phyloP scores from a whole-genome alignment of 2,329 filamentous ascomycete genomes.

The Akanthomyces muscarius region DNA sequence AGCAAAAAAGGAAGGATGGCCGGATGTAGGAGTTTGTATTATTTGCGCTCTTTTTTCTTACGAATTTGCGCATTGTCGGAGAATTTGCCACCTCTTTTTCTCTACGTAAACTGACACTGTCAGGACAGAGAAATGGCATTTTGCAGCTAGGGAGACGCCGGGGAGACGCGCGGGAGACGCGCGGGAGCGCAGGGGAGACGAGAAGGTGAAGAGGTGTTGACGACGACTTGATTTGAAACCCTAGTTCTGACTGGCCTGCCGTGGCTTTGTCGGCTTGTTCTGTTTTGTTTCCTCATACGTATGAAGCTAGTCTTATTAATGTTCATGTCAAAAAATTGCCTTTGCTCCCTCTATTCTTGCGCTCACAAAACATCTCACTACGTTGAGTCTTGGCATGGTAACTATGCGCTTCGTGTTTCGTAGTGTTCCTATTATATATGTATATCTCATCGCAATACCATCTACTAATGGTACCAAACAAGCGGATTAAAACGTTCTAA shows the following conservation, averaged over 20 bases:
- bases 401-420: neutral
- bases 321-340: neutral
- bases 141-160: neutral
- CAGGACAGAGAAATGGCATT: neutral
- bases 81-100: neutral
- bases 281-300: neutral
- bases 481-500: neutral
- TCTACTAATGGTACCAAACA: neutral
- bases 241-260: neutral
- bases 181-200: neutral
- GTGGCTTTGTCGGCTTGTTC: neutral
- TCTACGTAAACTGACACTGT: too few species aligned
- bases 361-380: too few species aligned
- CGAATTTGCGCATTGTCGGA: conserved; percentile 6
- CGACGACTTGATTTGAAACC: too few species aligned
- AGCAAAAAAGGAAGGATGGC: neutral
- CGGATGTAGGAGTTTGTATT: conserved; percentile 2
- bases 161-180: neutral
- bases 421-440: neutral
- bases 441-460: neutral
- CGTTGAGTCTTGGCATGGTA: too few species aligned
- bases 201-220: too few species aligned
- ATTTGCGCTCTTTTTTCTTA: neutral
- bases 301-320: conserved; percentile 14
- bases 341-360: neutral